Percentiles rank a stretch among this genome's conserved stretches.
These are phyloP conservation scores for Hypoxylon rickii DNA, from an alignment of 495 filamentous ascomycete genomes.

Conservation along the genomic window DNA sequence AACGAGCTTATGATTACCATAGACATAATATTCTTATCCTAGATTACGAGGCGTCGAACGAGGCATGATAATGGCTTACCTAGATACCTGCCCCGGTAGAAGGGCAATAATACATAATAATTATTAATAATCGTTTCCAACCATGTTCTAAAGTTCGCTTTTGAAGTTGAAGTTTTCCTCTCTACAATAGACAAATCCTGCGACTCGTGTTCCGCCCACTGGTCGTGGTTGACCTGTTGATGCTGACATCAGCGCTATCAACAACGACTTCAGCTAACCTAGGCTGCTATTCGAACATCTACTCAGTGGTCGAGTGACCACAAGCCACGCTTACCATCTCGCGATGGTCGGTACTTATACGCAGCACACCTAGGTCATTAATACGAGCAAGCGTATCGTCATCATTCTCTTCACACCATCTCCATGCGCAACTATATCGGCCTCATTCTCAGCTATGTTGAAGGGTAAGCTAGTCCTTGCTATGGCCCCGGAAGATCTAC, in stretches of 20 bases:
- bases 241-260: conserved; percentile 25
- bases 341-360: conserved; percentile 8
- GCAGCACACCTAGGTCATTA: neutral
- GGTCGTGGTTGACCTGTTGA: neutral
- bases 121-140: too few relatives aligned
- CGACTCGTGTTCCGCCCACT: conserved; percentile 12
- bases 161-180: too few relatives aligned
- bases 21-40: neutral
- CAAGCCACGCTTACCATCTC: conserved; percentile 1
- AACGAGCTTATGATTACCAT: conserved; percentile 23
- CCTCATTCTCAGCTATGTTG: neutral
- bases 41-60: neutral
- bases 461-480: too few relatives aligned
- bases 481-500: neutral
- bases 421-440: conserved; percentile 6
- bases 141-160: too few relatives aligned
- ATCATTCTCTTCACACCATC: neutral
- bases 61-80: neutral
- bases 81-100: neutral
- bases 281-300: neutral
- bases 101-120: neutral
- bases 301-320: neutral
- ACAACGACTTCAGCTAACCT: neutral
- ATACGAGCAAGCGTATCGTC: conserved; percentile 6
- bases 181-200: neutral